Percentiles rank a stretch among this genome's conserved stretches.
Evolutionary conservation across 108 stramenopile species (phyloP).

Genomic region (Cyclotella cryptica): DNA sequence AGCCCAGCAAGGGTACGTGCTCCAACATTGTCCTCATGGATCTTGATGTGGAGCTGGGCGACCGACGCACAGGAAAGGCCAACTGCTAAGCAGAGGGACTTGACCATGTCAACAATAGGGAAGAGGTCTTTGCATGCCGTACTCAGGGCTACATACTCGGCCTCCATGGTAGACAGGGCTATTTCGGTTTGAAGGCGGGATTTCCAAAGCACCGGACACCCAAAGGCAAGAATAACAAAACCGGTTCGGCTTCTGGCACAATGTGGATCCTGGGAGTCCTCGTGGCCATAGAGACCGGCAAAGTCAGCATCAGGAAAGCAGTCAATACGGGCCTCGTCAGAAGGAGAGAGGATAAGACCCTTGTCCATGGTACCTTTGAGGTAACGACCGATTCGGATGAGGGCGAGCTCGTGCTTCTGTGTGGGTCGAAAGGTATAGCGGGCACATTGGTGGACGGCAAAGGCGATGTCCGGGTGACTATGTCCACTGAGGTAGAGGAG

Average conservation of each 20-base stretch:
- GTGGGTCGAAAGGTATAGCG: conserved; percentile 17
- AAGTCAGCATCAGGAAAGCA: conserved; percentile 58
- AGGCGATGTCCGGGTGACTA: conserved; percentile 48
- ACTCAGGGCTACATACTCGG: conserved; percentile 55
- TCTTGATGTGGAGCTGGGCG: conserved; percentile 32
- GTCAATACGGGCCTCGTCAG: conserved; percentile 34
- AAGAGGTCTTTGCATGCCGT: conserved; percentile 45
- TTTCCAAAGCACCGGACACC: conserved; percentile 55
- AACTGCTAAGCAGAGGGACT: conserved; percentile 5
- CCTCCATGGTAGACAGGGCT: conserved; percentile 58
- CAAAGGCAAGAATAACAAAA: conserved; percentile 43
- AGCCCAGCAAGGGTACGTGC: conserved; percentile 44
- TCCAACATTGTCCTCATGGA: conserved; percentile 64
- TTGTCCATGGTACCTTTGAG: conserved; percentile 5
- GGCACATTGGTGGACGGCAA: conserved; percentile 47
- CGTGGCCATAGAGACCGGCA: conserved; percentile 51
- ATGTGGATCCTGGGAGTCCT: conserved; percentile 45
- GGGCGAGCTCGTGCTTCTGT: not conserved
- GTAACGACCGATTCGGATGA: conserved; percentile 1
- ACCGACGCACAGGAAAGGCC: not conserved
- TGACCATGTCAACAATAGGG: conserved; percentile 37
- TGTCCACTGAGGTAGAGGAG: conserved; percentile 53
- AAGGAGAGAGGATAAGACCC: conserved; percentile 42
- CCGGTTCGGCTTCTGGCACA: conserved; percentile 57
- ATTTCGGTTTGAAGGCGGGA: conserved; percentile 58